Base-by-base conservation (phyloP, 2,329 filamentous ascomycete genomes). In the Didymella glomerata region DNA sequence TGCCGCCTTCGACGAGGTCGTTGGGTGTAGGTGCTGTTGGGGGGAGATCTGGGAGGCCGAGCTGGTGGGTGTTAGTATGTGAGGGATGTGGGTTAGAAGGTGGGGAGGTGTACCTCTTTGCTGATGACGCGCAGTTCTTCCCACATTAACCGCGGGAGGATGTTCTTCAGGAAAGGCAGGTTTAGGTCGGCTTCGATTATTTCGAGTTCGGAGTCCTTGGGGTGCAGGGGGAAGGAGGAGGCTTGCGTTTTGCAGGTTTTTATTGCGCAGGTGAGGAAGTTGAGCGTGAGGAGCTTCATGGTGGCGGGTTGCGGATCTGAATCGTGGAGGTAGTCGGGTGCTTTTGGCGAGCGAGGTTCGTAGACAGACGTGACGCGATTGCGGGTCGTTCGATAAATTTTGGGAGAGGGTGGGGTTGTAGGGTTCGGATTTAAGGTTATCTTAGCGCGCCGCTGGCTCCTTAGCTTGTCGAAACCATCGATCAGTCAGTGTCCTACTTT, bases 281-380 rank as follows among this genome's bases (percentile, higher is more conserved):
- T 98, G 72, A 96, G 89, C 61, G 93, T 97, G 51, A 98, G 87
- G 63, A 98, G 83, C 79, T 98, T 98, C 95, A 99, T 99, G 53
- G 51, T 67, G 28, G 62, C 32, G 50, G 20, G 4, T 18, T n/a
- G 30, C 11, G 13, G 2, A 16, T 32, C 13, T 1, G 13, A 34
- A 44, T 10, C 4, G 42, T 36, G 34, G n/a, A 38, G 20, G 51
- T 1, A 22, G 18, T 27, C 20, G 14, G 25, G 18, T 6, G n/a
- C 5, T 11, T 30, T 45, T 13, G 54, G 16, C 24, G 16, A 40
- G 22, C 36, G 18, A 40, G n/a, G 36, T 40, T 40, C 7, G 36
- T 4, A 40, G 36, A 20, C 5, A n/a, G 16, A 40, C 14, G 27
- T n/a, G 14, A 13, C 11, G 46, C 25, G 48, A 25, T 47, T 25